These are phyloP conservation scores for Neurospora sp. DNA, from an alignment of 2,329 filamentous ascomycete species.

Conservation along the genomic window DNA sequence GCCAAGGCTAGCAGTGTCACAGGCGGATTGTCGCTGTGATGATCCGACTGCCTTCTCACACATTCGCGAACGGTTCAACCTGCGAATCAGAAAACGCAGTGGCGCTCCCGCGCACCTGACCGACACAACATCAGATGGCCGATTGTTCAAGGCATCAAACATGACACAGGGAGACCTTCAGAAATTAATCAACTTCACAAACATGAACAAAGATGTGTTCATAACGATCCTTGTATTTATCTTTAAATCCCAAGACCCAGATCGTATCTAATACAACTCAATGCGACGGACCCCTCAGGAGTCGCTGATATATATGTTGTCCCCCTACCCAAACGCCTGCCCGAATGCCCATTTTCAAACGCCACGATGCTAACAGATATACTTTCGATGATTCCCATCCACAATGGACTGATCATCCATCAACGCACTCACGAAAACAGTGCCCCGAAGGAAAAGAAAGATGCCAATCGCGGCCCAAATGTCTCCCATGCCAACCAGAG, in stretches of 20 bases:
- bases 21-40: not conserved
- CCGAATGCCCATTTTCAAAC: not conserved
- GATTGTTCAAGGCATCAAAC: not conserved
- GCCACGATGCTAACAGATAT: not conserved
- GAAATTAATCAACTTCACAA: not conserved
- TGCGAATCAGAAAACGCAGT: not conserved
- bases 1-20: not conserved
- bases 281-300: not conserved
- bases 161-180: not conserved
- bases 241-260: not conserved
- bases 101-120: not conserved
- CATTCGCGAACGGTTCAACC: not conserved
- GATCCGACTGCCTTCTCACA: not conserved
- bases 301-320: not conserved
- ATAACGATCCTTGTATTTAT: not conserved
- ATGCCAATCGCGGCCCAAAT: not conserved
- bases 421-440: not conserved
- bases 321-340: not conserved
- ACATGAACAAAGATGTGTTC: not conserved
- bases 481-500: not conserved
- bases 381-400: not conserved
- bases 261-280: not conserved
- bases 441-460: not conserved
- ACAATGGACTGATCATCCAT: not conserved
- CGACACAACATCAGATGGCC: not conserved